Conservation (phyloP, 2,329 filamentous ascomycete species). For the Orbilia brochopaga region DNA sequence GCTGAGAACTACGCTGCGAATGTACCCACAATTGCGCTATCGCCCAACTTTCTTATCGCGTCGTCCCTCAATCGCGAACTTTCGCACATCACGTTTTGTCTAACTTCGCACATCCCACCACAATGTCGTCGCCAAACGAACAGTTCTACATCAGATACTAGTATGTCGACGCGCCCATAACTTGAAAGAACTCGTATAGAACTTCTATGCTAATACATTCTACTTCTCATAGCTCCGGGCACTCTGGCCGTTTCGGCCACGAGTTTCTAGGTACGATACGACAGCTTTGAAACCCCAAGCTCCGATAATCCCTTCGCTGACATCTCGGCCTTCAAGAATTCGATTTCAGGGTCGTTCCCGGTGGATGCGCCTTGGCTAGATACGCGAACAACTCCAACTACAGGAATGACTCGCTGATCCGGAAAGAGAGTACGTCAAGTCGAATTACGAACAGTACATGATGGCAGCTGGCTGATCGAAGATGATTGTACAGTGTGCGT, state of each 20-base stretch:
- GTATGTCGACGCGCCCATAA: slow-evolving; percentile 65
- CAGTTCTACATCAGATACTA: slow-evolving; percentile 98
- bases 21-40: slow-evolving; percentile 30
- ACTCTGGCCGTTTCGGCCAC: slow-evolving; percentile 95
- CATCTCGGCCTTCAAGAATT: slow-evolving; percentile 71
- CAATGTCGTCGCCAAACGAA: slow-evolving; percentile 73
- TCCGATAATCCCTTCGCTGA: slow-evolving; percentile 10
- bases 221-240: slow-evolving; percentile 75
- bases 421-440: slow-evolving; percentile 87
- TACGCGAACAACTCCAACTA: slow-evolving; percentile 99
- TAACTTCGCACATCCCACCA: slow-evolving; percentile 55
- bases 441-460: slow-evolving; percentile 5
- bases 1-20: slow-evolving; percentile 33
- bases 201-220: slow-evolving; percentile 6
- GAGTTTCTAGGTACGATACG: slow-evolving; percentile 82
- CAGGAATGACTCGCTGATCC: slow-evolving; percentile 95
- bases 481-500: slow-evolving; percentile 76
- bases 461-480: slow-evolving; percentile 4
- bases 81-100: background rate
- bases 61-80: slow-evolving; percentile 20
- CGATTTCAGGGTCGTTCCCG: slow-evolving; percentile 89
- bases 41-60: slow-evolving; percentile 29
- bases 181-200: background rate
- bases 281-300: slow-evolving; percentile 1
- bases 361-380: slow-evolving; percentile 91